These are phyloP conservation scores for Cucurbita pepo DNA, from an alignment of 306 rosid species.

Conservation along the genomic window DNA sequence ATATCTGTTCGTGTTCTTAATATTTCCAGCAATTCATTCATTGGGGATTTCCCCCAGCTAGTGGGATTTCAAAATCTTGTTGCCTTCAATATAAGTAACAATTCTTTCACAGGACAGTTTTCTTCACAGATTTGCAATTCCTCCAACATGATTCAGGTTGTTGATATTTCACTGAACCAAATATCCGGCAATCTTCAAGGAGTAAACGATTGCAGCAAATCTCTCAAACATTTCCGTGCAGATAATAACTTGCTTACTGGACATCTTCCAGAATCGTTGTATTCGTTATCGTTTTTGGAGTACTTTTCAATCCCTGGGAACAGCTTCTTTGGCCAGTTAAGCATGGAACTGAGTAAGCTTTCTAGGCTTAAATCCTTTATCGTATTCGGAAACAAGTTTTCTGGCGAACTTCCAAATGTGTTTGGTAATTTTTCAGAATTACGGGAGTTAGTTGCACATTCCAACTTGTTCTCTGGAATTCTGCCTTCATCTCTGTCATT, in stretches of 20 bases:
- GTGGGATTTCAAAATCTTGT: slow-evolving; percentile 30
- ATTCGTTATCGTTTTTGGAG: slow-evolving; percentile 40
- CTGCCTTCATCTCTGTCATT: slow-evolving; percentile 47
- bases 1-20: slow-evolving; percentile 37
- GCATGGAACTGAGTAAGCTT: slow-evolving; percentile 52
- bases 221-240: slow-evolving; percentile 37
- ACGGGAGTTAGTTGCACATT: slow-evolving; percentile 34
- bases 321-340: slow-evolving; percentile 45
- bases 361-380: slow-evolving; percentile 33
- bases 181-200: slow-evolving; percentile 43
- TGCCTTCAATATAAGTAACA: slow-evolving; percentile 56
- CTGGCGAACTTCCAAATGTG: slow-evolving; percentile 57
- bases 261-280: slow-evolving; percentile 41
- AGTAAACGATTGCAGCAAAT: slow-evolving; percentile 31
- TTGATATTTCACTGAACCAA: slow-evolving; percentile 43
- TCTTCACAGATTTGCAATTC: slow-evolving; percentile 35
- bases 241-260: slow-evolving; percentile 44
- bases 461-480: slow-evolving; percentile 45
- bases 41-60: slow-evolving; percentile 20
- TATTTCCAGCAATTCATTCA: slow-evolving; percentile 46
- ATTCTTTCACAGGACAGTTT: slow-evolving; percentile 47
- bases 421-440: slow-evolving; percentile 40
- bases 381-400: slow-evolving; percentile 35
- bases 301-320: slow-evolving; percentile 42
- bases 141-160: slow-evolving; percentile 32